Percentiles rank a stretch among this genome's conserved stretches.
Conservation (phyloP, 192 early-diverging fungal species). For the Gamsiella multidivaricata region DNA sequence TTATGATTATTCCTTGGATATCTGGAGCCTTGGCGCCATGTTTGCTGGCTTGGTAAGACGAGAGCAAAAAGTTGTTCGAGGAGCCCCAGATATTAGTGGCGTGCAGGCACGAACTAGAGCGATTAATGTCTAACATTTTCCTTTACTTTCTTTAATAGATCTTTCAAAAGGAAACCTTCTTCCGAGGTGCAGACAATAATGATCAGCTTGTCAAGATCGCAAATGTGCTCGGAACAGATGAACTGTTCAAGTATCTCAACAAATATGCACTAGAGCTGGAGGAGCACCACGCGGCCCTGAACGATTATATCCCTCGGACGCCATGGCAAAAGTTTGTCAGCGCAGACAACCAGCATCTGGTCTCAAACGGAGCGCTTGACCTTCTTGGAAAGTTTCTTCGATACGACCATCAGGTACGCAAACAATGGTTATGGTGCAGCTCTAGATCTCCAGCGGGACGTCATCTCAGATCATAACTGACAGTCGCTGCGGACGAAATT, state of each 20-base stretch:
- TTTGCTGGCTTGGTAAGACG: slow-evolving; percentile 92
- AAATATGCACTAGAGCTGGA: slow-evolving; percentile 95
- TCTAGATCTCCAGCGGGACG: background rate
- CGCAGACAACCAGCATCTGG: slow-evolving; percentile 86
- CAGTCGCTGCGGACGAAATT: no score
- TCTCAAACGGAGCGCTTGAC: slow-evolving; percentile 85
- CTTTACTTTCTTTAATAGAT: slow-evolving; percentile 65
- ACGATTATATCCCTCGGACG: slow-evolving; percentile 85
- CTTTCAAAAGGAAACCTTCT: slow-evolving; percentile 98
- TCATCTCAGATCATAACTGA: no score
- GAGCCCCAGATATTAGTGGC: background rate
- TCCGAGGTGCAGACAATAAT: slow-evolving; percentile 97
- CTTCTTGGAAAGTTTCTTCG: slow-evolving; percentile 90
- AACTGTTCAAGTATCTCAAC: slow-evolving; percentile 89
- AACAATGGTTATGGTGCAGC: background rate
- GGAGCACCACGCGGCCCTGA: slow-evolving; percentile 84
- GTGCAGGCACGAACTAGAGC: background rate
- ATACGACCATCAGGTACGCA: slow-evolving; percentile 62
- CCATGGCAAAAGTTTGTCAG: slow-evolving; percentile 90
- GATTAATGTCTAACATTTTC: no score
- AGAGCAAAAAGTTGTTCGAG: background rate
- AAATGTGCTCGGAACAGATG: slow-evolving; percentile 96
- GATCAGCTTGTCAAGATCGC: slow-evolving; percentile 99
- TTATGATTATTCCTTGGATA: slow-evolving; percentile 98
- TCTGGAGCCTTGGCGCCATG: slow-evolving; percentile 99